A percentile compares a stretch with the other conserved stretches of the same genome.
Evolutionary conservation across 2,329 filamentous ascomycete species (phyloP).

Genomic region (Boeremia exigua): DNA sequence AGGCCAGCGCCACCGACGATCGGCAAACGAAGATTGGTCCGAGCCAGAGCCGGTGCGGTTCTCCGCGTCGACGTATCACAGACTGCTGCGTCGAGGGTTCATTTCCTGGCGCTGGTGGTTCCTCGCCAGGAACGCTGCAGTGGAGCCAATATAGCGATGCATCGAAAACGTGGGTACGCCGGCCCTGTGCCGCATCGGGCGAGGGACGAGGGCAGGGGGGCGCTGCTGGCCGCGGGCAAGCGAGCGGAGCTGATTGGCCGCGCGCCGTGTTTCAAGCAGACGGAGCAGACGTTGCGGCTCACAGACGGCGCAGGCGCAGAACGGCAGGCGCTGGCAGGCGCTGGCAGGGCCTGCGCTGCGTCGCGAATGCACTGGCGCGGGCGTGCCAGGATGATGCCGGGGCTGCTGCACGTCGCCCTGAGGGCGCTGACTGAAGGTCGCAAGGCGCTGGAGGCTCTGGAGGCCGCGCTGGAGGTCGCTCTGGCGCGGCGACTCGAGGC

Average conservation of each 20-base stretch:
- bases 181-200: slow-evolving; percentile 2
- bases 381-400: neutral
- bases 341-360: neutral
- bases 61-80: slow-evolving; percentile 9
- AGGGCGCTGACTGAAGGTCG: no score
- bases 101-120: slow-evolving; percentile 9
- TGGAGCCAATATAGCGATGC: slow-evolving; percentile 12
- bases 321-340: no score
- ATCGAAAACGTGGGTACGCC: neutral
- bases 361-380: neutral
- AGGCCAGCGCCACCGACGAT: neutral
- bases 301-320: no score
- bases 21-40: neutral
- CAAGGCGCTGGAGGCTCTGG: no score
- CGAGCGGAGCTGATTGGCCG: neutral
- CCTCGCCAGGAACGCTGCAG: slow-evolving; percentile 8
- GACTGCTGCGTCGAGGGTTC: slow-evolving; percentile 4
- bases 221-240: neutral
- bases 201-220: neutral
- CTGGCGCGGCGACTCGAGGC: no score
- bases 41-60: neutral
- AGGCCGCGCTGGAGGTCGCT: no score
- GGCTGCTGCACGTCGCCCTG: slow-evolving; percentile 9
- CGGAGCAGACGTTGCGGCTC: no score
- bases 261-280: slow-evolving; percentile 6